Base-by-base conservation (phyloP, 129 eudicot genomes). In the Arctium minus region DNA sequence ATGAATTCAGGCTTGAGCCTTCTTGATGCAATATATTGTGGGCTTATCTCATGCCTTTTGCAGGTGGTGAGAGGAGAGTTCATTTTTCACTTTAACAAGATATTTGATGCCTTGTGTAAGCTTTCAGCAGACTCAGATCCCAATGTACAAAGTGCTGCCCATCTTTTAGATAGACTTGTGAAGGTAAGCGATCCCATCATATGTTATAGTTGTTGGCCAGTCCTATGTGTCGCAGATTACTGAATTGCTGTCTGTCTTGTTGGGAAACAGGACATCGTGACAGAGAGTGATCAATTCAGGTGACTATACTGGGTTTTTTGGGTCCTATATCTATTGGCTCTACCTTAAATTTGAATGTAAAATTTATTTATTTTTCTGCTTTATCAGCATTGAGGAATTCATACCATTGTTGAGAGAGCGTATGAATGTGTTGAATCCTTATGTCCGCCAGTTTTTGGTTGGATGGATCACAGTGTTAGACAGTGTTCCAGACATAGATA, bases 61-160 rank as follows among this genome's bases (percentile, higher is more conserved):
- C 97, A 95, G 99, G 97, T 95, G 69, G 99, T 95, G 40, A 87
- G 99, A 81, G 99, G 99, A 65, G 97, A 95, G 60, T 92, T 92
- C 79, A 95, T 95, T 79, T 94, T 95, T 72, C 91, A 92, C 88
- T 95, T 95, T 85, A 95, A 93, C 87, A 93, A 95, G 89, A 95
- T 95, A 44, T 95, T 95, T 83, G 99, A 95, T 87, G 99, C 97
- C 0, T 80, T 95, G 70, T 95, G 97, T 87, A 95, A 93, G 92
- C 99, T 95, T 85, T 95, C 99, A 27, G 97, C 97, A 31, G 99
- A 95, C 85, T 91, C 99, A 75, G 99, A 93, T 91, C 89, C 97
- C 83, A 96, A 96, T 91, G 98, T 96, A 78, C 97, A 95, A 80
- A 95, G 97, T 83, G 97, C 99, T 81, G 97, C 99, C 79, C 97